A percentile compares a stretch with the other conserved stretches of the same genome.
Evolutionary conservation across 2,329 filamentous ascomycete species (phyloP).

Genomic region (Corynespora cassiicola): DNA sequence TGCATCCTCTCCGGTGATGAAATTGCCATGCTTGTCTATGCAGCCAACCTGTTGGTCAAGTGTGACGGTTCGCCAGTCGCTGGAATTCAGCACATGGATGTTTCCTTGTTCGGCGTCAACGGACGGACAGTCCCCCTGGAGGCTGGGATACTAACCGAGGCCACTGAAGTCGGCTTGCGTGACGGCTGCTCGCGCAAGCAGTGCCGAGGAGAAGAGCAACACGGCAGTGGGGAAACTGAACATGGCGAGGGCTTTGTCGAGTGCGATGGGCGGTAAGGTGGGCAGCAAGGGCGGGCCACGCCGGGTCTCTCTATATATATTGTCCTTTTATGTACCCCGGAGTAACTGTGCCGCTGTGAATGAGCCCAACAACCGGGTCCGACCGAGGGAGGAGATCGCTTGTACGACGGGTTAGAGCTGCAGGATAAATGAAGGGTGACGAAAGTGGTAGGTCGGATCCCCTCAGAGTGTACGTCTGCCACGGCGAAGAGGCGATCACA

Average conservation of each 20-base stretch:
- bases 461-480: too few relatives aligned
- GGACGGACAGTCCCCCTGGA: too few relatives aligned
- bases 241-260: conserved; percentile 12
- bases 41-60: conserved; percentile 36
- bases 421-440: not conserved
- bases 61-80: conserved; percentile 28
- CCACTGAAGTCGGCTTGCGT: conserved; percentile 36
- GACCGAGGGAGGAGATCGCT: too few relatives aligned
- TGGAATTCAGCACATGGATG: conserved; percentile 37
- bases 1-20: conserved; percentile 17
- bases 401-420: too few relatives aligned
- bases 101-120: too few relatives aligned
- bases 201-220: conserved; percentile 12
- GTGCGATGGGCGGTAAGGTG: conserved; percentile 8
- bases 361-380: too few relatives aligned
- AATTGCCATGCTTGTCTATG: conserved; percentile 27
- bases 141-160: too few relatives aligned
- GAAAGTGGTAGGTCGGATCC: too few relatives aligned
- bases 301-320: conserved; percentile 3
- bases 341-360: too few relatives aligned
- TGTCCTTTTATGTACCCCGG: too few relatives aligned
- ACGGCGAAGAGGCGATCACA: too few relatives aligned
- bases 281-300: not conserved
- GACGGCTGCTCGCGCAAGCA: conserved; percentile 21
- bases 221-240: conserved; percentile 12